Evolutionary conservation across 2,329 filamentous ascomycete species (phyloP).

Genomic region (Xylaria sp.): DNA sequence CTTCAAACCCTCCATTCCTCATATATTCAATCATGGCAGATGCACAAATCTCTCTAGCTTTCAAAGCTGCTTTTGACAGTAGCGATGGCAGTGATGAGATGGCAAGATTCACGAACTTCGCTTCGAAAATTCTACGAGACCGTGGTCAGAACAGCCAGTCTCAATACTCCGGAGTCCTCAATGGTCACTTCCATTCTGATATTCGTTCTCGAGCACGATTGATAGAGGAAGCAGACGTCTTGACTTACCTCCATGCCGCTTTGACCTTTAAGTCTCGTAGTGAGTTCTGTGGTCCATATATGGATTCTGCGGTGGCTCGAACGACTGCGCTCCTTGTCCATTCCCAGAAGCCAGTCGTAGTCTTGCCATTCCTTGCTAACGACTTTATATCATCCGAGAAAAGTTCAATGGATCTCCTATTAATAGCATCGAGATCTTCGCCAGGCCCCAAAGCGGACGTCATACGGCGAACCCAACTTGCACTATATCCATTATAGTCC

Average conservation of each 20-base stretch:
- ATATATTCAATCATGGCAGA: slow-evolving; percentile 3
- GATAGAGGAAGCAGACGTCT: background rate
- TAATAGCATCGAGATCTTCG: slow-evolving; percentile 6
- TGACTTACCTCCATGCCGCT: background rate
- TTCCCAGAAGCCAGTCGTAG: background rate
- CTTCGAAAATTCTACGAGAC: background rate
- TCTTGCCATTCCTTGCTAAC: background rate
- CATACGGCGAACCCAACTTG: background rate
- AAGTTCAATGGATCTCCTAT: background rate
- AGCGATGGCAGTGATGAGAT: background rate
- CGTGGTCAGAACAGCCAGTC: background rate
- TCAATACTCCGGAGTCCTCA: no score
- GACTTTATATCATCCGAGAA: background rate
- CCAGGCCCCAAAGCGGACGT: background rate
- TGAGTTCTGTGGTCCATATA: background rate
- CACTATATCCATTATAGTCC: background rate
- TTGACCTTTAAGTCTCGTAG: background rate
- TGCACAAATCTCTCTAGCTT: background rate
- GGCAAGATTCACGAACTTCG: background rate
- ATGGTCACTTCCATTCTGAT: no score
- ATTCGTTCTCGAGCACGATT: no score
- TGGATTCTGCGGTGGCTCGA: background rate
- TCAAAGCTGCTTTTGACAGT: no score
- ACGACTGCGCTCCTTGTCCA: background rate
- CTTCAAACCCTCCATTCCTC: background rate